Percentiles rank a stretch among this genome's conserved stretches.
Conservation (phyloP, 805 yeast species). For the Komagataella phaffii region DNA sequence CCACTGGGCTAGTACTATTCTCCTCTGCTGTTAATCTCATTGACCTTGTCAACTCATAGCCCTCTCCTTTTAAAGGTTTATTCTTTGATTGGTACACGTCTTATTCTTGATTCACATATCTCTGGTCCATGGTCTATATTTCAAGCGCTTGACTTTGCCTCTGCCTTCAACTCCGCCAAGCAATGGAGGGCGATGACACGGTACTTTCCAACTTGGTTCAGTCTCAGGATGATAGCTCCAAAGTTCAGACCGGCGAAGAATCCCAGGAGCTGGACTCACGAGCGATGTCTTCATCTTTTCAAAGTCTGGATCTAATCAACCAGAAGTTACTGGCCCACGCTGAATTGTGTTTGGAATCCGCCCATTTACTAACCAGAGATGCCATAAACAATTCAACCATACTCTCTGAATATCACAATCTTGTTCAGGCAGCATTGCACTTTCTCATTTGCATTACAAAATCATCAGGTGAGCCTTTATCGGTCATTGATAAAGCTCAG, state of each 20-base stretch:
- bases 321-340: background rate
- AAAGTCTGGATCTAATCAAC: background rate
- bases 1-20: background rate
- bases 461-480: background rate
- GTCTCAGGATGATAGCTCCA: background rate
- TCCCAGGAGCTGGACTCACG: background rate
- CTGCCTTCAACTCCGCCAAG: background rate
- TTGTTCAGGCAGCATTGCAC: background rate
- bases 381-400: background rate
- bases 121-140: background rate
- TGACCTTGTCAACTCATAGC: background rate
- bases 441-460: background rate
- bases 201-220: background rate
- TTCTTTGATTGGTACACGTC: background rate
- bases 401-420: background rate
- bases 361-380: background rate
- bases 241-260: background rate
- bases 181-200: background rate
- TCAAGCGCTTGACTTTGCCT: background rate
- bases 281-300: background rate
- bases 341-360: background rate
- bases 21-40: background rate
- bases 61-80: no score
- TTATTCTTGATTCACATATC: background rate
- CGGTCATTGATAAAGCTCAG: background rate